These are phyloP conservation scores for Pseudogymnoascus sp. DNA, from an alignment of 2,329 filamentous ascomycete species.

Conservation along the genomic window DNA sequence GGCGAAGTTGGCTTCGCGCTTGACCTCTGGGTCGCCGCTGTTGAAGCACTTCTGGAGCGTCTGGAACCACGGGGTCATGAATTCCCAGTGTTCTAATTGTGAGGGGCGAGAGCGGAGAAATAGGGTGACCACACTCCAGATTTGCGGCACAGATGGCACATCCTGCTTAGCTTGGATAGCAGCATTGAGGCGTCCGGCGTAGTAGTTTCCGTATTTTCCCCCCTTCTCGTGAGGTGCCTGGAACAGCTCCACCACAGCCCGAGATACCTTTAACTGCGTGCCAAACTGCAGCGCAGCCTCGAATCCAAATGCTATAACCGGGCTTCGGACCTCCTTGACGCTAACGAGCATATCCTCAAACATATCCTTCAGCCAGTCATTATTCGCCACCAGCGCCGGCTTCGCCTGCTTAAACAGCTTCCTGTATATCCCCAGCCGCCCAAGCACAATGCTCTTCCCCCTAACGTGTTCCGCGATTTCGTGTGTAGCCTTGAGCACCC, in stretches of 20 bases:
- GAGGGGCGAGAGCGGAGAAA: conserved; percentile 57
- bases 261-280: conserved; percentile 57
- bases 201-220: conserved; percentile 56
- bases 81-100: conserved; percentile 58
- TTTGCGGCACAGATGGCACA: conserved; percentile 64
- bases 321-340: conserved; percentile 64
- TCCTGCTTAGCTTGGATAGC: conserved; percentile 60
- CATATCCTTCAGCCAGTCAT: conserved; percentile 74
- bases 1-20: conserved; percentile 68
- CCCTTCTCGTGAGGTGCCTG: conserved; percentile 44
- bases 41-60: conserved; percentile 82
- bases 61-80: conserved; percentile 65
- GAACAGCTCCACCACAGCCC: conserved; percentile 57
- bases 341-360: conserved; percentile 74
- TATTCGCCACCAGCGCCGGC: conserved; percentile 59
- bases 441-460: conserved; percentile 72
- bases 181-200: conserved; percentile 55
- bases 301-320: conserved; percentile 66
- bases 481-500: conserved; percentile 62
- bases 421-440: conserved; percentile 70
- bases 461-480: conserved; percentile 63
- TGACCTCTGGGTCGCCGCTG: conserved; percentile 60
- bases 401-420: conserved; percentile 66
- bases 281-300: conserved; percentile 63
- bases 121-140: conserved; percentile 78